phyloP scores from a whole-genome alignment of 495 filamentous ascomycete species.

The Cetradonia linearis region DNA sequence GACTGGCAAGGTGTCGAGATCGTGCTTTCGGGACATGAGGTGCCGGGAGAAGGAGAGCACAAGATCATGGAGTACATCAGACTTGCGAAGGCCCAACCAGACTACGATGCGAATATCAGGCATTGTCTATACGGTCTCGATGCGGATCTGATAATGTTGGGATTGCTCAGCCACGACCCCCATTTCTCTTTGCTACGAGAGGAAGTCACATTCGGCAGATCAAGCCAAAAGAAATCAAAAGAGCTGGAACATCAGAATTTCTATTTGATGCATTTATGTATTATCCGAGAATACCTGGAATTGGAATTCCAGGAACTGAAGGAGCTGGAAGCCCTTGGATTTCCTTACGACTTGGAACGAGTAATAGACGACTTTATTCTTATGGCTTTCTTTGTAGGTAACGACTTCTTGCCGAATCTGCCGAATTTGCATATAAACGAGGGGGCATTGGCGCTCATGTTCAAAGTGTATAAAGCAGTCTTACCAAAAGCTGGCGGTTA shows the following conservation, averaged over 20 bases:
- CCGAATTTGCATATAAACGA: slow-evolving; percentile 98
- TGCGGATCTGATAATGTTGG: slow-evolving; percentile 97
- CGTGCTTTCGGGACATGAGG: slow-evolving; percentile 94
- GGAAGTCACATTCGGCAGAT: slow-evolving; percentile 92
- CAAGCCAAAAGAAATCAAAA: slow-evolving; percentile 76
- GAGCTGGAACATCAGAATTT: slow-evolving; percentile 99
- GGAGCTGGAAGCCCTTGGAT: slow-evolving; percentile 58
- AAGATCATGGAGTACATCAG: slow-evolving; percentile 99
- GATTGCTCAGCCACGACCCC: slow-evolving; percentile 90
- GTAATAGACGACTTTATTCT: slow-evolving; percentile 99
- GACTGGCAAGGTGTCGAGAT: slow-evolving; percentile 97
- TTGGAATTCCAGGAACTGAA: slow-evolving; percentile 93
- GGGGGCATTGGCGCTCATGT: slow-evolving; percentile 91
- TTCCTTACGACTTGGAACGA: slow-evolving; percentile 87
- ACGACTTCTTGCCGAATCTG: slow-evolving; percentile 96
- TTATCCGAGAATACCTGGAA: slow-evolving; percentile 94
- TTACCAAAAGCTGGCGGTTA: slow-evolving; percentile 85
- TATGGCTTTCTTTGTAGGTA: slow-evolving; percentile 99
- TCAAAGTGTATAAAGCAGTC: slow-evolving; percentile 87
- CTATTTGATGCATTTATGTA: slow-evolving; percentile 92
- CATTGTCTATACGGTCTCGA: slow-evolving; percentile 97
- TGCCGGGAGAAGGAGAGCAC: slow-evolving; percentile 98
- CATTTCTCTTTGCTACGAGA: slow-evolving; percentile 96
- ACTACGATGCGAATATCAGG: slow-evolving; percentile 89
- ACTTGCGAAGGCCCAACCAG: slow-evolving; percentile 83